A percentile compares a stretch with the other conserved stretches of the same genome.
Conservation (phyloP, 352 stramenopile genomes). For the Porosira glacialis region DNA sequence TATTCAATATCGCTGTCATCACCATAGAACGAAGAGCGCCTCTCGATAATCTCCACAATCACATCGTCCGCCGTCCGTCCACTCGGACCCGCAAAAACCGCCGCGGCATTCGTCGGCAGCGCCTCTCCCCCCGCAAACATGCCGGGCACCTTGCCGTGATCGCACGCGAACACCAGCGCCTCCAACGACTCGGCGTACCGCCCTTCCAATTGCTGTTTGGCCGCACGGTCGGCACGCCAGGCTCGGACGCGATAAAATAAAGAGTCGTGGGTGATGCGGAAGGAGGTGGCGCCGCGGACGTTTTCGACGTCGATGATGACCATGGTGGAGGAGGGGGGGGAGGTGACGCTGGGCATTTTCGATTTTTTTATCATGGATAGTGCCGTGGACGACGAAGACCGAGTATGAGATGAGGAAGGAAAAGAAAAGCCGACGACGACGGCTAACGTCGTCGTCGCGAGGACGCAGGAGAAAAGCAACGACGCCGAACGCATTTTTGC, state of each 20-base stretch:
- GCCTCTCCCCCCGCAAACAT: constrained; percentile 1
- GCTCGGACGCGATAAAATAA: constrained; percentile 31
- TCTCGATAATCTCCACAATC: constrained; percentile 40
- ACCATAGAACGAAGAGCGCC: constrained; percentile 14
- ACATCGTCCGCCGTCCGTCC: constrained; percentile 45
- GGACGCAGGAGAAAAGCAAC: too few relatives aligned
- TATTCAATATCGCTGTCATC: neutral
- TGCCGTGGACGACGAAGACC: too few relatives aligned
- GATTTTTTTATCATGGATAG: too few relatives aligned
- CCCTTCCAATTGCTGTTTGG: neutral
- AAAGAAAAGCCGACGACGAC: too few relatives aligned
- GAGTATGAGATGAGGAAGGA: too few relatives aligned
- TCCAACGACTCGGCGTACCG: constrained; percentile 19
- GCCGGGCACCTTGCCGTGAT: constrained; percentile 23
- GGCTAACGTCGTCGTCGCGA: too few relatives aligned
- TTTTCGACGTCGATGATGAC: constrained; percentile 47
- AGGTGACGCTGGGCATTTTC: too few relatives aligned
- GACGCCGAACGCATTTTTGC: too few relatives aligned
- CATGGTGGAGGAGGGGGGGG: constrained; percentile 31
- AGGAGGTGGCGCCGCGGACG: constrained; percentile 32
- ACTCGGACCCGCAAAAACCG: constrained; percentile 28
- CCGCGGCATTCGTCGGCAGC: constrained; percentile 26
- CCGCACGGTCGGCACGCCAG: constrained; percentile 30
- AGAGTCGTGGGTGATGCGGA: constrained; percentile 37
- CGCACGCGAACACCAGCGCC: constrained; percentile 33